These are phyloP conservation scores for Magnusiomyces ingens DNA, from an alignment of 1,139 yeast genomes.

Conservation along the genomic window DNA sequence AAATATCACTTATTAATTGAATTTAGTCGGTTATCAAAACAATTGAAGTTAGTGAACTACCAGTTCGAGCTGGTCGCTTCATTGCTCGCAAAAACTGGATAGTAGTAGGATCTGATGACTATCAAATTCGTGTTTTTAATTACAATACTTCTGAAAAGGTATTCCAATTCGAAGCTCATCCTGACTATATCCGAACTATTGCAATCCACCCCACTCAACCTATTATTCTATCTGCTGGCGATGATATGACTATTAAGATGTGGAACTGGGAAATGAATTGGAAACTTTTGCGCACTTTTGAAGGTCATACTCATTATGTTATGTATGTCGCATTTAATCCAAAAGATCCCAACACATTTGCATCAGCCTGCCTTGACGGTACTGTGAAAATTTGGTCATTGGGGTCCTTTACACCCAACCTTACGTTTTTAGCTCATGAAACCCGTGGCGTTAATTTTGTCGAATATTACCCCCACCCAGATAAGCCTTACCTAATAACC, in stretches of 20 bases:
- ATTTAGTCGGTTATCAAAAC: slow-evolving; percentile 49
- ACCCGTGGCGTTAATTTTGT: slow-evolving; percentile 92
- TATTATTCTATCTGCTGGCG: slow-evolving; percentile 80
- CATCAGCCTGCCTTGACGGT: slow-evolving; percentile 92
- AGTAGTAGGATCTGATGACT: slow-evolving; percentile 93
- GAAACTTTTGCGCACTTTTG: slow-evolving; percentile 84
- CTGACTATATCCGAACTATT: slow-evolving; percentile 87
- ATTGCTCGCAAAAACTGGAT: slow-evolving; percentile 97
- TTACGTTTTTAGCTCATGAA: slow-evolving; percentile 86
- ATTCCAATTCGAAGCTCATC: slow-evolving; percentile 95
- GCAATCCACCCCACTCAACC: slow-evolving; percentile 95
- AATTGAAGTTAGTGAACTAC: slow-evolving; percentile 86
- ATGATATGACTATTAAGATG: slow-evolving; percentile 82
- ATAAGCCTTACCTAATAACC: slow-evolving; percentile 91
- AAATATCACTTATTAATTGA: slow-evolving; percentile 10
- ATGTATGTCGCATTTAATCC: slow-evolving; percentile 96
- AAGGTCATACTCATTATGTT: slow-evolving; percentile 93
- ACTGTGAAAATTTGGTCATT: slow-evolving; percentile 96
- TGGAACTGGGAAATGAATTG: slow-evolving; percentile 96
- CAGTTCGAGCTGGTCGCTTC: slow-evolving; percentile 92
- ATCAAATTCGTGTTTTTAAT: slow-evolving; percentile 85
- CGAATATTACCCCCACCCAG: slow-evolving; percentile 94
- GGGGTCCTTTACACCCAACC: slow-evolving; percentile 84
- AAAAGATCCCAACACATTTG: slow-evolving; percentile 95
- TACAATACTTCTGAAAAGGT: slow-evolving; percentile 83